Conservation (phyloP, 2,329 filamentous ascomycete genomes). For the Claviceps citrina region DNA sequence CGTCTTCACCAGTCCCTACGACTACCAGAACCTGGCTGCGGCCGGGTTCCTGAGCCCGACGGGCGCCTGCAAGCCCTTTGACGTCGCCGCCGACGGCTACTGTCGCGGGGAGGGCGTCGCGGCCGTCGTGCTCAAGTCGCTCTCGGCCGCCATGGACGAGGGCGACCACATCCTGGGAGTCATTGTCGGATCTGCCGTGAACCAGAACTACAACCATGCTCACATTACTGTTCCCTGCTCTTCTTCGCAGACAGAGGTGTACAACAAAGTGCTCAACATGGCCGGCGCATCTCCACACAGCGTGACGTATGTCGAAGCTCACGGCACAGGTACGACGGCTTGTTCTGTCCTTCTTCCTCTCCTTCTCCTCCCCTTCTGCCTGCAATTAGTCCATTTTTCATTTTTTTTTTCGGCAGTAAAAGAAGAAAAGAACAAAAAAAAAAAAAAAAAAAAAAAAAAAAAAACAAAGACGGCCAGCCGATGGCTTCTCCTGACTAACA, state of each 20-base stretch:
- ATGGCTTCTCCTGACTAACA: neutral
- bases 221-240: conserved; percentile 73
- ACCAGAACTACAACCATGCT: conserved; percentile 68
- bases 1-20: conserved; percentile 18
- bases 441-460: no score
- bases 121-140: conserved; percentile 60
- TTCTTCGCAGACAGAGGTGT: conserved; percentile 58
- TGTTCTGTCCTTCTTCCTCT: neutral
- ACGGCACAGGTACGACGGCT: conserved; percentile 49
- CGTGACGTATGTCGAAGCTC: conserved; percentile 44
- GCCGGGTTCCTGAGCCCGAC: conserved; percentile 26
- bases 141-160: conserved; percentile 60
- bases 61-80: conserved; percentile 6
- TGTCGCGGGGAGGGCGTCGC: conserved; percentile 66
- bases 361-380: neutral
- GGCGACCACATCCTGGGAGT: conserved; percentile 62
- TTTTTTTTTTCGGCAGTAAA: neutral
- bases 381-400: neutral
- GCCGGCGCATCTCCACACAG: neutral
- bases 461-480: neutral
- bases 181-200: conserved; percentile 59
- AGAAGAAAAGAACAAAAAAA: no score
- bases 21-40: conserved; percentile 12
- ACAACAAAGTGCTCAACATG: neutral
- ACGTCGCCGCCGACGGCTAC: conserved; percentile 54